These are phyloP conservation scores for Pseudocercospora pini-densiflorae DNA, from an alignment of 2,329 filamentous ascomycete genomes.

Conservation along the genomic window DNA sequence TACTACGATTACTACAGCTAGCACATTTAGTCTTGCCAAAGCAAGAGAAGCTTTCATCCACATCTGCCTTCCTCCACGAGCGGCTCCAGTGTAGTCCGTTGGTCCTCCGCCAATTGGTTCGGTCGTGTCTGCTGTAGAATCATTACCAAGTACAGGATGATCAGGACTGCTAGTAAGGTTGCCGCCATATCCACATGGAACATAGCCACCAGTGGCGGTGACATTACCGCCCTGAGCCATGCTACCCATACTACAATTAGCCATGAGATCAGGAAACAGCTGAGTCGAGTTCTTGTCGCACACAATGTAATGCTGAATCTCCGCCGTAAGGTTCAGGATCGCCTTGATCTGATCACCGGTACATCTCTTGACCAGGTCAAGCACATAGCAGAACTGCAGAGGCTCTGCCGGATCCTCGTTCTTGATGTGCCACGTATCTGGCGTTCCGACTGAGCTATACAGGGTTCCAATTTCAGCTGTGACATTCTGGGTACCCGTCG, in stretches of 20 bases:
- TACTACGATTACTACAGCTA: too few relatives aligned
- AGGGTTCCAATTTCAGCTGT: background rate
- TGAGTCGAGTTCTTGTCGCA: slow-evolving; percentile 27
- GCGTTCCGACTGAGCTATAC: slow-evolving; percentile 3
- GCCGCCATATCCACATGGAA: too few relatives aligned
- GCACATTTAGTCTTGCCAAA: too few relatives aligned
- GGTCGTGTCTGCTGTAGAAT: too few relatives aligned
- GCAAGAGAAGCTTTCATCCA: too few relatives aligned
- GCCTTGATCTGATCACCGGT: slow-evolving; percentile 25
- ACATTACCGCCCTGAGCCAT: background rate
- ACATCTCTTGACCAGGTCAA: slow-evolving; percentile 26
- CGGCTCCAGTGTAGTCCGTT: too few relatives aligned
- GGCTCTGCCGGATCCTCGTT: slow-evolving; percentile 16
- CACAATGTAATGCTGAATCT: slow-evolving; percentile 28
- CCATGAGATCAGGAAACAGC: slow-evolving; percentile 26
- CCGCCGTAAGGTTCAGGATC: slow-evolving; percentile 23
- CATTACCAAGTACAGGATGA: too few relatives aligned
- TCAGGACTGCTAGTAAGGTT: too few relatives aligned
- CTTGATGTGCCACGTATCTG: slow-evolving; percentile 10
- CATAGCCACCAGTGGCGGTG: too few relatives aligned
- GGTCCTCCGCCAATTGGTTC: too few relatives aligned
- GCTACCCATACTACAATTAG: background rate
- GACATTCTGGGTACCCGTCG: slow-evolving; percentile 50
- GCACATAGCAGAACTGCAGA: slow-evolving; percentile 27
- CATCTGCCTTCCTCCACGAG: too few relatives aligned